These are phyloP conservation scores for Hylodesmum podocarpum DNA, from an alignment of 306 rosid genomes.

Conservation along the genomic window DNA sequence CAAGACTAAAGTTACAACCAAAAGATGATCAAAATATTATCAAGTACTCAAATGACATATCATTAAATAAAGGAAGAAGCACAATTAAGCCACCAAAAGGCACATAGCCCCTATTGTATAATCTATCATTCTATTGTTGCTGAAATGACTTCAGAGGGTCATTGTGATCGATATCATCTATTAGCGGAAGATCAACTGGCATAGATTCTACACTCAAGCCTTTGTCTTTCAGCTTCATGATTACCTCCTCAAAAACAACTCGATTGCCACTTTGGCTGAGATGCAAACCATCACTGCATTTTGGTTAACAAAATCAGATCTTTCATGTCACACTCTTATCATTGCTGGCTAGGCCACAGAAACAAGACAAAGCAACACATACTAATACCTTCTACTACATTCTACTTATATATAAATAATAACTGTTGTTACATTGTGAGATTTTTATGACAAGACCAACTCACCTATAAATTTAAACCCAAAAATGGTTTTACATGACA, in stretches of 20 bases:
- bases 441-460: not conserved
- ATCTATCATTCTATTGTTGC: not conserved
- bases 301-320: not conserved
- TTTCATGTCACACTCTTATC: not conserved
- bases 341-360: not conserved
- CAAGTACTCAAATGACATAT: not conserved
- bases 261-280: slow-evolving; percentile 50
- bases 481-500: not conserved
- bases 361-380: not conserved
- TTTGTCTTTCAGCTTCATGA: slow-evolving; percentile 49
- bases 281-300: slow-evolving; percentile 76
- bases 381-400: not conserved
- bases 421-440: not conserved
- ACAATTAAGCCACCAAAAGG: slow-evolving; percentile 5
- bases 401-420: not conserved
- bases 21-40: not conserved
- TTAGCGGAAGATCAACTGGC: slow-evolving; percentile 60
- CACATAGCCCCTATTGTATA: not conserved
- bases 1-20: not conserved
- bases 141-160: slow-evolving; percentile 61
- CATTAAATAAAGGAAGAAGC: not conserved
- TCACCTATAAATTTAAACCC: not conserved
- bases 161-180: slow-evolving; percentile 46
- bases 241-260: slow-evolving; percentile 65
- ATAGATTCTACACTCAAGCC: slow-evolving; percentile 51